These are phyloP conservation scores for Aspergillus neotritici DNA, from an alignment of 2,329 filamentous ascomycete genomes.

Conservation along the genomic window DNA sequence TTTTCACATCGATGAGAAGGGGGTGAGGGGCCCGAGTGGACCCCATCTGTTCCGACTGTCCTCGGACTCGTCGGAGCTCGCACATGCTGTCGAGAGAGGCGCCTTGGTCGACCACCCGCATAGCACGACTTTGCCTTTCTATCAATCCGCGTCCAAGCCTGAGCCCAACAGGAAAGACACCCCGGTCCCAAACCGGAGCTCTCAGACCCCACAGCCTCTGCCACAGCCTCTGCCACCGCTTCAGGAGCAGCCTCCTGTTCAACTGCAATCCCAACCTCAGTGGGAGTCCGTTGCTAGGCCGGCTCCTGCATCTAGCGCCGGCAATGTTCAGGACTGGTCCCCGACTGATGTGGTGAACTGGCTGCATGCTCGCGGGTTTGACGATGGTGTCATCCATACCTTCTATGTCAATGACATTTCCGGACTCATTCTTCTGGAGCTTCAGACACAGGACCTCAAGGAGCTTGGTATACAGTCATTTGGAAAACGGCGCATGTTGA, in stretches of 20 bases:
- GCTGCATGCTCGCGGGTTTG: conserved; percentile 5
- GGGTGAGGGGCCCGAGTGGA: conserved; percentile 72
- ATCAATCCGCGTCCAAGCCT: conserved; percentile 11
- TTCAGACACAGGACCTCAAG: neutral
- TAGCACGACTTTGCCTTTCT: conserved; percentile 9
- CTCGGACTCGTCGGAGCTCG: conserved; percentile 8
- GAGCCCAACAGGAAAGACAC: conserved; percentile 14
- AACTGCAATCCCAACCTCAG: too few species aligned
- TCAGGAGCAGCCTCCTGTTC: too few species aligned
- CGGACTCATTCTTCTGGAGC: neutral
- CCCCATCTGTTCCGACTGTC: conserved; percentile 77
- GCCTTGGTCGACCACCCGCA: conserved; percentile 9
- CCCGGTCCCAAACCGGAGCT: conserved; percentile 8
- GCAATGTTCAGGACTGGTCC: too few species aligned
- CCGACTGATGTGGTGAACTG: conserved; percentile 9
- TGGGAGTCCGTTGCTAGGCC: too few species aligned
- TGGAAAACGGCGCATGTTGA: neutral
- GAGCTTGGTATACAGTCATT: neutral
- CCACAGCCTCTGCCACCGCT: too few species aligned
- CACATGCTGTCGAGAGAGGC: conserved; percentile 13
- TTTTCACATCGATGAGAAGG: conserved; percentile 53
- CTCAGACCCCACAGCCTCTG: neutral
- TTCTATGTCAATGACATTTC: neutral
- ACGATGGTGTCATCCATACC: conserved; percentile 1
- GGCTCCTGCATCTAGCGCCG: too few species aligned